Base-by-base conservation (phyloP, 768 basidiomycete species). In the Russula sp. region DNA sequence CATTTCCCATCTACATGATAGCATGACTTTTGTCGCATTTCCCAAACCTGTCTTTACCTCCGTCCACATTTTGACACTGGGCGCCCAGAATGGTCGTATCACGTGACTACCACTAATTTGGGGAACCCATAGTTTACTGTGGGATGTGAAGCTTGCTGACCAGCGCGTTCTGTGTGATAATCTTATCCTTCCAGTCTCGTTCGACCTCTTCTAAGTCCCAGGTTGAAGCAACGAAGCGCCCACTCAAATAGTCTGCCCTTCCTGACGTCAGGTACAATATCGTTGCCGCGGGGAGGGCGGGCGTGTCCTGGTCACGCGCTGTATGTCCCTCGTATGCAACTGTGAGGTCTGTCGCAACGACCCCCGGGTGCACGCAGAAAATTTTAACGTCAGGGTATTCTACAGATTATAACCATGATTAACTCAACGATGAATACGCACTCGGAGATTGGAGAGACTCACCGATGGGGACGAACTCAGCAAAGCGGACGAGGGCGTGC, bases 131-230 rank as follows among this genome's bases (percentile, higher is more conserved):
- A 40, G 13, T 10, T 40, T 40, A 59, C 39, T 50, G 57, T 10
- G 59, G 59, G 59, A 60, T 60, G 14, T 13, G 27, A 32, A 60
- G 59, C 50, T 60, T 60, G 50, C 37, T 60, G 59, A 60, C 50
- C 1, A 60, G 50, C 18, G 34, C 50, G 5, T 53, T 7, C 45
- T 60, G 50, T 4, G 59, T 13, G 14, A 53, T 6, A 11, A 60
- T 60, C 50, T 52, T 60, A 22, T 60, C 59, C 50, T 59, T 61
- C 59, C 51, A 61, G 18, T 61, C 50, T 20, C 57, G 50, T 42
- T 63, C 62, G 4, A 65, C 52, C 34, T 65, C 63, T 5, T 22
- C 59, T 9, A 65, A 34, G 49, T 65, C 61, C 63, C 63, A 65
- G 2, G 52, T 62, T 13, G 60, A 9, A 34, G 51, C 31, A 20